phyloP scores from a whole-genome alignment of 1,139 yeast genomes.

The Hemisphaericaspora xylanilytica region DNA sequence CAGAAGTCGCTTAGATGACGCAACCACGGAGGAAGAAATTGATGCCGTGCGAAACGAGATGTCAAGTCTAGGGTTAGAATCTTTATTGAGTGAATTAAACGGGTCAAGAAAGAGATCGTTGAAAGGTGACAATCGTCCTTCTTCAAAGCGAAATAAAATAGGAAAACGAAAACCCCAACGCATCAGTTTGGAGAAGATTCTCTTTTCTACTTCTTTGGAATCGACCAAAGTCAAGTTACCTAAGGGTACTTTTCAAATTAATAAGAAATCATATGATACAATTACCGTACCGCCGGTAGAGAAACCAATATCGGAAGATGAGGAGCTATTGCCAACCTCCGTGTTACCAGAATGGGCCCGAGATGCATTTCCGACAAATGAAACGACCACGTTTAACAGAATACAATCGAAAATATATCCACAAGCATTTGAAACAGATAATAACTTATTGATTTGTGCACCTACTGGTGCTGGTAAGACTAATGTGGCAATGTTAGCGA shows the following conservation, averaged over 20 bases:
- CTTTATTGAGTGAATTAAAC: constrained; percentile 28
- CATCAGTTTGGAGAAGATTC: constrained; percentile 61
- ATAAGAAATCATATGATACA: constrained; percentile 75
- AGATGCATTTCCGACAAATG: constrained; percentile 67
- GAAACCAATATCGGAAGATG: constrained; percentile 44
- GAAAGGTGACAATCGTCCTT: constrained; percentile 10
- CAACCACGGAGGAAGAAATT: constrained; percentile 24
- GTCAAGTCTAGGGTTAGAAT: constrained; percentile 21
- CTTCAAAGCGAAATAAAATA: constrained; percentile 11
- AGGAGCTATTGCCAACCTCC: constrained; percentile 53
- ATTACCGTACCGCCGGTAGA: constrained; percentile 78
- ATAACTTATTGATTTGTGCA: constrained; percentile 82
- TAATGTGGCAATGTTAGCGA: constrained; percentile 84
- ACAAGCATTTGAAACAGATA: constrained; percentile 66
- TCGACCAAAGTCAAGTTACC: constrained; percentile 71
- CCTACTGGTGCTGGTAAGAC: constrained; percentile 99
- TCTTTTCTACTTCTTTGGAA: constrained; percentile 66
- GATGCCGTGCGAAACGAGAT: constrained; percentile 22
- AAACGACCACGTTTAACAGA: constrained; percentile 67
- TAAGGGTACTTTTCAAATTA: constrained; percentile 75
- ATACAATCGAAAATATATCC: constrained; percentile 85
- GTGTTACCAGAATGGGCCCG: constrained; percentile 82
- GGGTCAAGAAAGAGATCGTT: constrained; percentile 17
- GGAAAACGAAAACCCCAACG: constrained; percentile 45
- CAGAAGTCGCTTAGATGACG: constrained; percentile 42